These are phyloP conservation scores for Aspergillus candidus DNA, from an alignment of 2,329 filamentous ascomycete genomes.

Conservation along the genomic window DNA sequence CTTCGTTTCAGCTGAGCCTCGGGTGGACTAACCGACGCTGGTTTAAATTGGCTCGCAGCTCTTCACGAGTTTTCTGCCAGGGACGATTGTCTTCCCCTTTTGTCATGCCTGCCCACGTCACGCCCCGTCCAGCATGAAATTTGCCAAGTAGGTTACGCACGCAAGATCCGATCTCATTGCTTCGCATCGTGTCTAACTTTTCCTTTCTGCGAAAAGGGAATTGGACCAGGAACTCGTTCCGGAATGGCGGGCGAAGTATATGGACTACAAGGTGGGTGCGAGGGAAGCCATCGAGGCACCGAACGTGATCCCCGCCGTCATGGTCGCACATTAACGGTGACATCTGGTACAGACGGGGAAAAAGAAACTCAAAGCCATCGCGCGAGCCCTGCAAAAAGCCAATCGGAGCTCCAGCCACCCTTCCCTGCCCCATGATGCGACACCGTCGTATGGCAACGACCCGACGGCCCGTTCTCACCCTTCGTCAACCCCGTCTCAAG, in stretches of 20 bases:
- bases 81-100: background rate
- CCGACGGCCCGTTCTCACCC: constrained; percentile 10
- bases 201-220: constrained; percentile 47
- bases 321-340: too few species aligned
- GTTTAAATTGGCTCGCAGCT: too few species aligned
- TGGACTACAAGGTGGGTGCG: constrained; percentile 73
- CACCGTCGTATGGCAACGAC: constrained; percentile 12
- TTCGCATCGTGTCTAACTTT: background rate
- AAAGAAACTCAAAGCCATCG: constrained; percentile 82
- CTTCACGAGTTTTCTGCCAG: too few species aligned
- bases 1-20: background rate
- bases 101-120: constrained; percentile 15
- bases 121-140: constrained; percentile 47
- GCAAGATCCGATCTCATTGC: constrained; percentile 7
- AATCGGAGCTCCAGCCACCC: constrained; percentile 47
- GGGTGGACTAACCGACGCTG: too few species aligned
- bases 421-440: constrained; percentile 24
- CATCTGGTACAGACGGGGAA: constrained; percentile 57
- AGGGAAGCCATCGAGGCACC: too few species aligned
- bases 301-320: too few species aligned
- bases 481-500: constrained; percentile 13
- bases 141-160: constrained; percentile 49
- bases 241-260: constrained; percentile 91
- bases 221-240: constrained; percentile 83
- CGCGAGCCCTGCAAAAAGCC: constrained; percentile 60